Conservation (phyloP, 768 basidiomycete genomes). For the Lactarius evosmus region DNA sequence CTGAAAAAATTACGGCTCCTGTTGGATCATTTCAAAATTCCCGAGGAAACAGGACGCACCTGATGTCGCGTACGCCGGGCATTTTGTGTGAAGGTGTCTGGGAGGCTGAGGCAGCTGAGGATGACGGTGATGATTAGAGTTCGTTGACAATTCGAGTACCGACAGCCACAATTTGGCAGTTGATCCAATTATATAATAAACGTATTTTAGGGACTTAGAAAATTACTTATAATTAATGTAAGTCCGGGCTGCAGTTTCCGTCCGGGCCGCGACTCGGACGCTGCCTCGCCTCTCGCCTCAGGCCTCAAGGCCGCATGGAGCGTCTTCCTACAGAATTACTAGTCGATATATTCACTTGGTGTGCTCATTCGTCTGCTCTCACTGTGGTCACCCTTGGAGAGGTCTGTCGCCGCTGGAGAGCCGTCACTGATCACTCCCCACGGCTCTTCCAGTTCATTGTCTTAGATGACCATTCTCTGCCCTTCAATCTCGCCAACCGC, state of each 20-base stretch:
- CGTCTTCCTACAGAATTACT: slow-evolving; percentile 59
- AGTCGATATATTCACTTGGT: slow-evolving; percentile 53
- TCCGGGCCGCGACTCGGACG: not conserved
- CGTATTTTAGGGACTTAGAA: not conserved
- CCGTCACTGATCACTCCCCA: slow-evolving; percentile 52
- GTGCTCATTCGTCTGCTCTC: slow-evolving; percentile 37
- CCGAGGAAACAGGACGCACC: slow-evolving; percentile 33
- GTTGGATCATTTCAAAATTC: not conserved
- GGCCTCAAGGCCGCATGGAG: slow-evolving; percentile 24
- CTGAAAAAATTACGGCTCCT: slow-evolving; percentile 40
- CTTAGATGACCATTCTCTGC: slow-evolving; percentile 44
- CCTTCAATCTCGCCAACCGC: slow-evolving; percentile 39
- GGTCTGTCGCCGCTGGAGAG: slow-evolving; percentile 61
- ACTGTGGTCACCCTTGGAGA: slow-evolving; percentile 47
- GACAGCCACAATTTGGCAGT: slow-evolving; percentile 28
- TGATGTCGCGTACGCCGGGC: slow-evolving; percentile 48
- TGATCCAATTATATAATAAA: slow-evolving; percentile 18
- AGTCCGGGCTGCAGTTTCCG: too few relatives aligned
- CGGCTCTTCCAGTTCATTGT: slow-evolving; percentile 57
- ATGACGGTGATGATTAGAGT: slow-evolving; percentile 25
- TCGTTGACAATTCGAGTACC: slow-evolving; percentile 12
- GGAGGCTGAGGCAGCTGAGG: slow-evolving; percentile 8
- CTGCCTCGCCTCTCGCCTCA: too few relatives aligned
- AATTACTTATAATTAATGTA: not conserved
- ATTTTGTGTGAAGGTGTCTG: slow-evolving; percentile 35